Evolutionary conservation across 2,329 filamentous ascomycete species (phyloP), one percentile per base, ranked within the genome.

Genomic region (Fusarium cyanostomum): DNA sequence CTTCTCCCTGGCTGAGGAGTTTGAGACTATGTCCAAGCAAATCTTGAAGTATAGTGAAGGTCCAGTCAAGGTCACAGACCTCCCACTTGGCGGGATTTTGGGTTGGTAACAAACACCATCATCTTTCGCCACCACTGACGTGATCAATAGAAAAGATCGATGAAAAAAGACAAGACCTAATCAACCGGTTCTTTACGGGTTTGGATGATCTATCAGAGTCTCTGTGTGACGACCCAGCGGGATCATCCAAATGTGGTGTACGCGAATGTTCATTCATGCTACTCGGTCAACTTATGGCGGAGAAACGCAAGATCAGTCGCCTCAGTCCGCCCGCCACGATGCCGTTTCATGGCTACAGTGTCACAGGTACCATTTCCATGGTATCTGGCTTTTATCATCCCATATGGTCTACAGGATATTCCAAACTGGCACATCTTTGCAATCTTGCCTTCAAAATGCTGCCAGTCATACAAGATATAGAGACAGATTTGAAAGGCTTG

Each of bases 161-260:
- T 10, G 3, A 0, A 0, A 33, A 1, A 5, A 42, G 35, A 8
- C 15, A 34, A 15, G 10, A 54, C 2, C 10, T 31, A 2, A 15
- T 60, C 9, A 1, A 7, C 0, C 7, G 2, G 5, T 3, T 53
- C 5, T 4, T 53, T 0, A 1, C 0, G 1, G 8, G 1, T 0
- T 8, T 59, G 4, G 3, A 43, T 1, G 3, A 18, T 0, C 35
- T 53, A 7, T 30, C 26, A 1, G 0, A 7, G 9, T 15, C 0
- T 8, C 24, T 41, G 13, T 26, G 2, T 3, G 11, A 1, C 4
- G 16, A 30, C 21, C 21, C 21, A 7, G 0, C 2, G 0, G n/a
- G 3, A 8, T 56, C 46, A n/a, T 0, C 9, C 12, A 0, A 8
- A 6, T 3, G 15, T 4, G 8, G 13, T 3, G 4, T 26, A 13